Percentiles rank a stretch among this genome's conserved stretches.
These are phyloP conservation scores for Thuidium tamariscinum DNA, from an alignment of 225 moss, liverwort and hornwort species.

Conservation along the genomic window DNA sequence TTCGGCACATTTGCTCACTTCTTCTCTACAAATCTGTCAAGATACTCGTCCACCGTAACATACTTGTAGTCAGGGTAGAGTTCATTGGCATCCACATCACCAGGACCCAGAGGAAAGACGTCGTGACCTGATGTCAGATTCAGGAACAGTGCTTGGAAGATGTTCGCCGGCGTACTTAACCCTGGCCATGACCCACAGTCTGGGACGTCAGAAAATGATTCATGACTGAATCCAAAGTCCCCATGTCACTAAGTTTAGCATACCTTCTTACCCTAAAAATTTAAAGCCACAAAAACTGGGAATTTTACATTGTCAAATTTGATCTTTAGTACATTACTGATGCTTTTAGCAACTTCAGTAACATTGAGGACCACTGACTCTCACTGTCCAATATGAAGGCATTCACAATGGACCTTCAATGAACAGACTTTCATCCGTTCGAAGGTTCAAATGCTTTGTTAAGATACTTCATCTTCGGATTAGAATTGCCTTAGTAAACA, in stretches of 20 bases:
- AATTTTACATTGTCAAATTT: background rate
- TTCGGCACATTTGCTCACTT: background rate
- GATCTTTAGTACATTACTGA: background rate
- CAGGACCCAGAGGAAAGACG: background rate
- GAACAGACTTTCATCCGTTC: background rate
- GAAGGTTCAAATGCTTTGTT: no score
- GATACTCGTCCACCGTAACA: background rate
- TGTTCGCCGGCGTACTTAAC: background rate
- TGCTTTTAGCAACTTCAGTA: background rate
- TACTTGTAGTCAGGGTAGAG: slow-evolving; percentile 1
- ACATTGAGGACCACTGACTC: background rate
- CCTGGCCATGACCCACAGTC: background rate
- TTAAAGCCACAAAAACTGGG: no score
- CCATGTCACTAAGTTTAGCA: background rate
- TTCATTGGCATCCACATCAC: background rate
- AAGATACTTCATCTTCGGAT: background rate
- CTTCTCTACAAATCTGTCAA: background rate
- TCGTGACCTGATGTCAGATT: background rate
- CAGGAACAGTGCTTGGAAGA: background rate
- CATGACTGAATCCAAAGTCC: background rate
- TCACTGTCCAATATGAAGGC: background rate
- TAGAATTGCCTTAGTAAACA: background rate
- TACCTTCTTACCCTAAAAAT: no score
- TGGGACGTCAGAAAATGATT: background rate
- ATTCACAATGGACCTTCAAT: background rate